Evolutionary conservation across 1,284 basidiomycete species (phyloP), one percentile per base, ranked within the genome.

Genomic region (Coriolopsis trogii): DNA sequence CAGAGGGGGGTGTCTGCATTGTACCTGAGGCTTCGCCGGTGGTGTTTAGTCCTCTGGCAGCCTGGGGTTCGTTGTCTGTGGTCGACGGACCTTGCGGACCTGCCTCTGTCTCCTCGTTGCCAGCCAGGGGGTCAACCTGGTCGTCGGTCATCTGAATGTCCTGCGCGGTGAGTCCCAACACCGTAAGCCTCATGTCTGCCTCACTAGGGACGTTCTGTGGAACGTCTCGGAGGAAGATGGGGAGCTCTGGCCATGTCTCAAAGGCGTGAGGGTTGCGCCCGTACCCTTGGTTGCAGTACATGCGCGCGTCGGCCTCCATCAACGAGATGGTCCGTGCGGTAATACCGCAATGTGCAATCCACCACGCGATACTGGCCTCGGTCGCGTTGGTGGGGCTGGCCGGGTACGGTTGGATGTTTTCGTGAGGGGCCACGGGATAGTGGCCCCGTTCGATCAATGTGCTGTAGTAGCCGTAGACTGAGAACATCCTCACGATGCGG

Each of bases 301-400:
- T 7, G 15, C 47, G 62, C 2, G 31, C 59, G 6, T 59, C 31
- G 31, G 15, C 6, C 9, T 15, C 13, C 9, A 33, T 33, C 2
- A 33, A 16, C 1, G 16, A 3, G 2, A 33, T 16, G 9, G 31
- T n/a, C 2, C 31, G 31, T 6, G 15, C 31, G 4, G 31, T 4
- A 16, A 33, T 15, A 13, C 31, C 31, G 3, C 31, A 33, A 15
- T 16, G 31, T 5, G 31, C 31, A 16, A 6, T 6, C 31, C 31
- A 33, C 6, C 31, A 16, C 31, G 13, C 31, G 4, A 33, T 15
- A 16, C 16, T 16, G 31, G 16, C 15, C 31, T 33, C 31, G 4
- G 6, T 33, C 15, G 16, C 31, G 31, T 33, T 33, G 15, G 31
- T 16, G 31, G 16, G 9, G 3, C 13, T 16, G 2, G 16, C 6